Evolutionary conservation across 1,284 basidiomycete genomes (phyloP).

Genomic region (Jaminaea rosea): DNA sequence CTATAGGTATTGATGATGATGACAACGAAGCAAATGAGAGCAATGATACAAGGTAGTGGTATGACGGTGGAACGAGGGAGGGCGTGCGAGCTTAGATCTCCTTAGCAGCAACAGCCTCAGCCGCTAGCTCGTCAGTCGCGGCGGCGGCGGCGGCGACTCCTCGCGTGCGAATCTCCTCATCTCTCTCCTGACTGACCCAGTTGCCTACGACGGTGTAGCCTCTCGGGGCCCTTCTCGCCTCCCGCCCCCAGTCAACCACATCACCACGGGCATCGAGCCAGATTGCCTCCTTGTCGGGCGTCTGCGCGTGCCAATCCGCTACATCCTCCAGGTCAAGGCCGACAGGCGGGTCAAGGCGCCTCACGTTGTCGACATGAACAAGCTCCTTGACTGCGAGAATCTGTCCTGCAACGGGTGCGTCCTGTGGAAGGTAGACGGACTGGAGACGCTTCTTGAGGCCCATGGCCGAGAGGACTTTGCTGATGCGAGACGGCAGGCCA

Average conservation of each 20-base stretch:
- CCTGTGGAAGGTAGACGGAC: constrained; percentile 67
- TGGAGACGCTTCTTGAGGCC: constrained; percentile 70
- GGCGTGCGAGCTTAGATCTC: too few relatives aligned
- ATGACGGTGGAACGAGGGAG: too few relatives aligned
- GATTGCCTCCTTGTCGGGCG: constrained; percentile 24
- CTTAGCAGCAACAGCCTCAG: too few relatives aligned
- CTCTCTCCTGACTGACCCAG: constrained; percentile 32
- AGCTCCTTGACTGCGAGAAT: constrained; percentile 75
- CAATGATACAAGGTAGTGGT: too few relatives aligned
- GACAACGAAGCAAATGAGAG: too few relatives aligned
- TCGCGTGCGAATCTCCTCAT: constrained; percentile 10
- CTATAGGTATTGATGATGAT: too few relatives aligned
- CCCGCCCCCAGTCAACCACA: constrained; percentile 39
- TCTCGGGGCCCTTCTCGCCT: constrained; percentile 37
- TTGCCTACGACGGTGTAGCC: constrained; percentile 44
- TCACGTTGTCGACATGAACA: constrained; percentile 72
- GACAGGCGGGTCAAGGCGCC: constrained; percentile 14
- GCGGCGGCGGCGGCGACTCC: neutral
- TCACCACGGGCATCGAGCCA: constrained; percentile 43
- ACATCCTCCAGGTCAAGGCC: constrained; percentile 9
- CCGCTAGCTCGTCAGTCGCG: too few relatives aligned
- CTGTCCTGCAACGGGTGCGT: constrained; percentile 66
- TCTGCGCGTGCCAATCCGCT: constrained; percentile 6
- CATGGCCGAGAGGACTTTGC: constrained; percentile 64
- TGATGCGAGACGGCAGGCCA: constrained; percentile 61